phyloP scores from a whole-genome alignment of 2,329 filamentous ascomycete genomes.

The Alternaria longipes region DNA sequence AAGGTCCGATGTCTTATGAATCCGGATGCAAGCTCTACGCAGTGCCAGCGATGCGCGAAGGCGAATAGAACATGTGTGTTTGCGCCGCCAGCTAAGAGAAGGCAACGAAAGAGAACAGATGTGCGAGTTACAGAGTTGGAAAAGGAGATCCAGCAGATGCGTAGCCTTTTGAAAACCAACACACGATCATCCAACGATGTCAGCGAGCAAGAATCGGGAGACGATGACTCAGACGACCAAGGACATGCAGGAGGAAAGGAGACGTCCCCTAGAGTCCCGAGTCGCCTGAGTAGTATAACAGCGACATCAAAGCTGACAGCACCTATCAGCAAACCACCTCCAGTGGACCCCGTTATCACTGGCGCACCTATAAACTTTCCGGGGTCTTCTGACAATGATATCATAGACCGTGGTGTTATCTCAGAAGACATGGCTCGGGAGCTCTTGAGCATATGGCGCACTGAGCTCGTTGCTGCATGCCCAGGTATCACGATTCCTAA shows the following conservation, averaged over 20 bases:
- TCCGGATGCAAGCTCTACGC: conserved; percentile 34
- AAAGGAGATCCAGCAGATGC: conserved; percentile 49
- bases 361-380: conserved; percentile 33
- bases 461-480: conserved; percentile 39
- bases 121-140: conserved; percentile 50
- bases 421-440: conserved; percentile 40
- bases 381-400: conserved; percentile 40
- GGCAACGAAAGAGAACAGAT: conserved; percentile 50
- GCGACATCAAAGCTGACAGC: conserved; percentile 11
- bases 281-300: conserved; percentile 20
- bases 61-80: conserved; percentile 46
- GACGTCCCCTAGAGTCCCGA: conserved; percentile 24
- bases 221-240: conserved; percentile 36
- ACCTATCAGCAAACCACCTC: conserved; percentile 13
- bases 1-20: conserved; percentile 48
- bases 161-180: conserved; percentile 39
- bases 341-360: conserved; percentile 7
- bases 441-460: conserved; percentile 42
- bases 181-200: conserved; percentile 33
- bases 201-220: conserved; percentile 42
- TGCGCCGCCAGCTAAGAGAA: conserved; percentile 47
- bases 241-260: conserved; percentile 25
- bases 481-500: conserved; percentile 43
- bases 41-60: conserved; percentile 50
- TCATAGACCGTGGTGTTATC: conserved; percentile 47